Base-by-base conservation (phyloP, 2,329 filamentous ascomycete species). In the Pseudomassariella vexata region DNA sequence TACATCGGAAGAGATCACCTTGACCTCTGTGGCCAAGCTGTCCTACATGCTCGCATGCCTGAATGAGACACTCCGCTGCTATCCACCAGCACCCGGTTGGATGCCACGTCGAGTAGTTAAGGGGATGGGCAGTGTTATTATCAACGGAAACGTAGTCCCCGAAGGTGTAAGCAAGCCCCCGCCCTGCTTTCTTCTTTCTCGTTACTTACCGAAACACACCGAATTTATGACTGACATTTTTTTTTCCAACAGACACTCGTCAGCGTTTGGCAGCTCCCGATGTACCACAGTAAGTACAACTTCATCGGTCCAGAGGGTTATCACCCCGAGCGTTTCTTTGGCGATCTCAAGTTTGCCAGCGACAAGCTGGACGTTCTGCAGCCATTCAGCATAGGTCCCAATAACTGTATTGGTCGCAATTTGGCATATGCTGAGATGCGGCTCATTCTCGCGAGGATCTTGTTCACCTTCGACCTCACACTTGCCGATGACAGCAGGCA, bases 311-410 rank as follows among this genome's bases (percentile, higher is more conserved):
- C 24, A 9, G 8, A 26, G 9, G 24, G 16, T 8, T 26, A 9
- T 26, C 24, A 26, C 14, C 24, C 24, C 24, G 24, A 26, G 24
- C 24, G 24, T 10, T 26, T 26, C 12, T 15, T 26, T 7, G 24
- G 24, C 9, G 24, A 26, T 26, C 24, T 15, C 8, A 26, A 14
- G 14, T 26, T 26, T 26, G 8, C 24, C 14, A 15, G 24, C 14
- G 24, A 26, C 24, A 26, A 26, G 24, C 24, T 26, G 8, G 24
- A 26, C 7, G 24, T 26, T 9, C 12, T 26, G 24, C 24, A 26
- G 14, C 24, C 24, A 8, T 26, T 26, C 24, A 26, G 24, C 12
- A 26, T 26, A 10, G 24, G 24, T 9, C 24, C 24, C 7, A 9
- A 15, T 7, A 15, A 26, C 14, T 26, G 24, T 14, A 14, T 26